Evolutionary conservation across 768 basidiomycete species (phyloP).

Genomic region (Exidia glandulosa): DNA sequence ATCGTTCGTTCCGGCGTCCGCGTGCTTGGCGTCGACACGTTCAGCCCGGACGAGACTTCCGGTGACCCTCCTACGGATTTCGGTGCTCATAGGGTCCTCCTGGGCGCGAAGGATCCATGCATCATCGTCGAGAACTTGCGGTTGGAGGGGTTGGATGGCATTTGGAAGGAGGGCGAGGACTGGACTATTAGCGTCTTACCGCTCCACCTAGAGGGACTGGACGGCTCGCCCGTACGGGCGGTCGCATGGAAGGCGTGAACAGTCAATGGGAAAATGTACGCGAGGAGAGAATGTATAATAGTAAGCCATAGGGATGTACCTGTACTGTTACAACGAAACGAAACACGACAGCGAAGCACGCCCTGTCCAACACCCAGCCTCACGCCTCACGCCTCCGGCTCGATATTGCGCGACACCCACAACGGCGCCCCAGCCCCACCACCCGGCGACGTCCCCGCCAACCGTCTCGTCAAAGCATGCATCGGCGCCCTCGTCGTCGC

Average conservation of each 20-base stretch:
- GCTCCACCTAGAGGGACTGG: slow-evolving; percentile 42
- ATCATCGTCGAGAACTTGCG: slow-evolving; percentile 64
- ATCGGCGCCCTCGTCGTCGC: too few species aligned
- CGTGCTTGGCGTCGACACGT: slow-evolving; percentile 50
- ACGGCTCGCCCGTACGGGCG: slow-evolving; percentile 65
- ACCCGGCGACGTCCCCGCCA: too few species aligned
- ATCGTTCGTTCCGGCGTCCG: slow-evolving; percentile 41
- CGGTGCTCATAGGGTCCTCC: slow-evolving; percentile 45
- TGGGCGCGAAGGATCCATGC: slow-evolving; percentile 39
- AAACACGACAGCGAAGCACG: too few species aligned
- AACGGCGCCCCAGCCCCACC: too few species aligned
- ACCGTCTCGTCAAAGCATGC: too few species aligned
- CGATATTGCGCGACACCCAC: too few species aligned
- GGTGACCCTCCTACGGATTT: slow-evolving; percentile 26
- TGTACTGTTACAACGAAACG: too few species aligned
- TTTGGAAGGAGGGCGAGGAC: slow-evolving; percentile 33
- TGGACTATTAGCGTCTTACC: slow-evolving; percentile 48
- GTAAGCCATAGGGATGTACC: too few species aligned
- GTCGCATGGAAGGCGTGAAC: slow-evolving; percentile 56
- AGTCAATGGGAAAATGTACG: too few species aligned
- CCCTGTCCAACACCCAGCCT: too few species aligned
- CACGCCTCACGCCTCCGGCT: too few species aligned
- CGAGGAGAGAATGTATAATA: too few species aligned
- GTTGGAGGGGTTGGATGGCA: slow-evolving; percentile 34
- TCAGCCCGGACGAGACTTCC: slow-evolving; percentile 51